phyloP scores from a whole-genome alignment of 176 grass and related monocot species.

The Areca catechu region DNA sequence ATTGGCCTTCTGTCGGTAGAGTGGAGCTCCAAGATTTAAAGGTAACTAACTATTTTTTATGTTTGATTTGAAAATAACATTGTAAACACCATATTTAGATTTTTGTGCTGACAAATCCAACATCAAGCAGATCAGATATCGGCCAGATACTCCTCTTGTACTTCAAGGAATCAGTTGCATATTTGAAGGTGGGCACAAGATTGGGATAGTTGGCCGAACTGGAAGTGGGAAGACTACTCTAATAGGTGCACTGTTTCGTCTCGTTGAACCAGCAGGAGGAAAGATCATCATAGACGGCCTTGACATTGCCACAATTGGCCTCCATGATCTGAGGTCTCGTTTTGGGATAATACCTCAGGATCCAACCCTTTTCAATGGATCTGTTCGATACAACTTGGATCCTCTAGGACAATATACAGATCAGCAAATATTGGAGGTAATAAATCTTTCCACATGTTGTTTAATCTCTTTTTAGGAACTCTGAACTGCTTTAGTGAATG shows the following conservation, averaged over 20 bases:
- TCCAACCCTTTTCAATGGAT: constrained; percentile 34
- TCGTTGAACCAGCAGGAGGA: constrained; percentile 34
- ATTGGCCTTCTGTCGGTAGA: constrained; percentile 74
- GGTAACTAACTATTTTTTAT: constrained; percentile 21
- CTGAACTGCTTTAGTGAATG: too few species aligned
- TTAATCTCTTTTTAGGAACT: too few species aligned
- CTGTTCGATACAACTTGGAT: constrained; percentile 35
- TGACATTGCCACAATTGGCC: constrained; percentile 19
- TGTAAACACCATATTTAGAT: too few species aligned
- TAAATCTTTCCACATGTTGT: neutral
- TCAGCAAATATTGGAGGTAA: constrained; percentile 29
- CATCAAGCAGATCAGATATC: constrained; percentile 4
- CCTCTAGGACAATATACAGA: constrained; percentile 22
- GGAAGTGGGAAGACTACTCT: constrained; percentile 42
- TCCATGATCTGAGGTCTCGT: constrained; percentile 32
- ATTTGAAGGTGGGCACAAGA: constrained; percentile 29
- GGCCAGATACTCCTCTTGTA: constrained; percentile 18
- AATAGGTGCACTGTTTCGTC: constrained; percentile 33
- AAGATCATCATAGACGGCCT: constrained; percentile 32
- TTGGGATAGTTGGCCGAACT: constrained; percentile 37
- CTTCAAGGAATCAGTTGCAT: constrained; percentile 29
- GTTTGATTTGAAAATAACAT: too few species aligned
- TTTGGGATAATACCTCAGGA: constrained; percentile 43
- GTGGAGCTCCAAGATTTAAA: constrained; percentile 73
- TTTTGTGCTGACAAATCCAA: too few species aligned